Base-by-base conservation (phyloP, 2,329 filamentous ascomycete species). In the Fusarium fracticaudum region DNA sequence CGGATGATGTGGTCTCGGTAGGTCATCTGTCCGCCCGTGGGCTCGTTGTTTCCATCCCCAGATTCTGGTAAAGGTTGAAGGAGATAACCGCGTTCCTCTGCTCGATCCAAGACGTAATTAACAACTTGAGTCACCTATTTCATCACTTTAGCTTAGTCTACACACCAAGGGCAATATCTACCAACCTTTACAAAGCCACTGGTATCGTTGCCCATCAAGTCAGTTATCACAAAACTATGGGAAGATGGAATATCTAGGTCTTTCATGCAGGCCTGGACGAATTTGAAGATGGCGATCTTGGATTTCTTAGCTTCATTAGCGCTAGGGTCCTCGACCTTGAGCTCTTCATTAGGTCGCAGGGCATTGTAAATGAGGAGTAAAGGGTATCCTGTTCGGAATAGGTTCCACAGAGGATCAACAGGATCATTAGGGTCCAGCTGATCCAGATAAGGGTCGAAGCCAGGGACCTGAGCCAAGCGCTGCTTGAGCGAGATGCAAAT, bases 141-240 rank as follows among this genome's bases (percentile, higher is more conserved):
- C n/a, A 60, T 59, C 17, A 51, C 60, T 55, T 45, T 37, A 57
- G 64, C 38, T 51, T n/a, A 43, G 44, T 24, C 29, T 12, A 10
- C 5, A 31, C 31, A 29, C 22, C 20, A 29, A 24, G 10, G 20
- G 48, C 20, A 13, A 33, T 10, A 57, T 43, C 37, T 43, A 80
- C 84, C 70, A 81, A 94, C 94, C 89, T 98, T 98, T 76, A 98
- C 95, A 81, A 99, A 98, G 7, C 96, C 96, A 50, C 94, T 98
- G 3, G 96, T 99, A 83, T 98, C 97, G 78, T 95, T 94, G 61
- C 94, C 94, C 83, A 96, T 95, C 51, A 98, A 86, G 83, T 99
- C 96, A 66, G 91, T 93, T 77, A 99, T 93, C 78, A 97, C 93
- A 82, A 98, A 98, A 79, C 94, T 95, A 71, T 98, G 94, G 54